A percentile compares a stretch with the other conserved stretches of the same genome.
These are phyloP conservation scores for Stygiomarasmius scandens DNA, from an alignment of 1,284 basidiomycete genomes.

Conservation along the genomic window DNA sequence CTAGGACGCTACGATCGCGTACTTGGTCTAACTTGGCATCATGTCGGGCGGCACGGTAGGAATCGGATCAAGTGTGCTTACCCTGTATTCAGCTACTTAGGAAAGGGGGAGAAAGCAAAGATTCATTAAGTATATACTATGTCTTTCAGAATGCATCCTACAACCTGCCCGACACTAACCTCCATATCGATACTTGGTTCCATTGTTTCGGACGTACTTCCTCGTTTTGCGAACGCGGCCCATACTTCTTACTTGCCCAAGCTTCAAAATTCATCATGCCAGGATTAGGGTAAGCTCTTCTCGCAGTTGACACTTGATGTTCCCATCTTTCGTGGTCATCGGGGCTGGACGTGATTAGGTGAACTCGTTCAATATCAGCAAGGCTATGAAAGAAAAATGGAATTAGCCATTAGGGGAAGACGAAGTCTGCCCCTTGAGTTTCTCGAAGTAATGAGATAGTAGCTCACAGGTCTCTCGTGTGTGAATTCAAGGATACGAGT, in stretches of 20 bases:
- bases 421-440: background rate
- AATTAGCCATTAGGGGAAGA: background rate
- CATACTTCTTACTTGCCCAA: slow-evolving; percentile 30
- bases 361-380: slow-evolving; percentile 32
- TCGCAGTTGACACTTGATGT: slow-evolving; percentile 23
- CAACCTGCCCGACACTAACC: no score
- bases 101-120: no score
- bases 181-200: background rate
- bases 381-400: slow-evolving; percentile 23
- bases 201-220: background rate
- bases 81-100: no score
- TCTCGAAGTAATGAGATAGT: background rate
- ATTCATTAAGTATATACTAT: no score
- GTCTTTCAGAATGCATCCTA: no score
- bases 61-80: no score
- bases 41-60: no score
- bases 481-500: slow-evolving; percentile 32
- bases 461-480: slow-evolving; percentile 35
- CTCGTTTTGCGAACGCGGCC: background rate
- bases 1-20: no score
- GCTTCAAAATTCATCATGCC: slow-evolving; percentile 31
- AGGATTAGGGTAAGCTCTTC: slow-evolving; percentile 27
- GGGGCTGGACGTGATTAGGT: slow-evolving; percentile 18
- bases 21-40: no score
- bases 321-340: slow-evolving; percentile 19